Evolutionary conservation across 495 filamentous ascomycete genomes (phyloP).

Genomic region (Hyaloscypha hepaticicola): DNA sequence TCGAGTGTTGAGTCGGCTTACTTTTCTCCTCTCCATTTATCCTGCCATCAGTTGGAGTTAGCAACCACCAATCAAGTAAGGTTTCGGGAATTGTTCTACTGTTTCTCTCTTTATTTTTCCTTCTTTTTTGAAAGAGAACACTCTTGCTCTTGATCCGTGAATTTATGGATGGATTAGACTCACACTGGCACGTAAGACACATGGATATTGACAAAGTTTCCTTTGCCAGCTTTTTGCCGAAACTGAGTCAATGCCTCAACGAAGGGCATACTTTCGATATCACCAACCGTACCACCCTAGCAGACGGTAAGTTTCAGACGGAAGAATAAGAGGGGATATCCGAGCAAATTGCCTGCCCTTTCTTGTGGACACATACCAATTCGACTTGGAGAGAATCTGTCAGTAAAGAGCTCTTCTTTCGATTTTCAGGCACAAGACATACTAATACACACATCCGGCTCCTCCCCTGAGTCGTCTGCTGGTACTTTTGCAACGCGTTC

Average conservation of each 20-base stretch:
- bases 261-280: constrained; percentile 90
- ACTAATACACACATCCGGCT: constrained; percentile 92
- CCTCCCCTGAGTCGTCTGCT: constrained; percentile 77
- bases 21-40: constrained; percentile 88
- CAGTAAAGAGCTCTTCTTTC: constrained; percentile 13
- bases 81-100: constrained; percentile 6
- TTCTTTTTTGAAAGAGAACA: constrained; percentile 22
- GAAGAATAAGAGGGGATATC: constrained; percentile 18
- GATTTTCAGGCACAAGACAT: constrained; percentile 37
- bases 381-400: constrained; percentile 33
- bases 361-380: constrained; percentile 31
- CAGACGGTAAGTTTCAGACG: constrained; percentile 14
- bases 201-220: constrained; percentile 84
- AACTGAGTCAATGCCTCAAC: constrained; percentile 84
- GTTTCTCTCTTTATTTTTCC: no score
- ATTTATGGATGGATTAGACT: constrained; percentile 23
- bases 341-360: constrained; percentile 5
- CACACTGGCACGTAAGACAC: constrained; percentile 74
- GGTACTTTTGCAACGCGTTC: constrained; percentile 81
- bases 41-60: constrained; percentile 1
- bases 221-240: constrained; percentile 64
- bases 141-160: constrained; percentile 1
- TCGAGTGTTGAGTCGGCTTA: constrained; percentile 91
- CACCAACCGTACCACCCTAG: constrained; percentile 74
- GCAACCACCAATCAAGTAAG: constrained; percentile 17